These are phyloP conservation scores for Jatropha curcas DNA, from an alignment of 345 rosid genomes.

Conservation along the genomic window DNA sequence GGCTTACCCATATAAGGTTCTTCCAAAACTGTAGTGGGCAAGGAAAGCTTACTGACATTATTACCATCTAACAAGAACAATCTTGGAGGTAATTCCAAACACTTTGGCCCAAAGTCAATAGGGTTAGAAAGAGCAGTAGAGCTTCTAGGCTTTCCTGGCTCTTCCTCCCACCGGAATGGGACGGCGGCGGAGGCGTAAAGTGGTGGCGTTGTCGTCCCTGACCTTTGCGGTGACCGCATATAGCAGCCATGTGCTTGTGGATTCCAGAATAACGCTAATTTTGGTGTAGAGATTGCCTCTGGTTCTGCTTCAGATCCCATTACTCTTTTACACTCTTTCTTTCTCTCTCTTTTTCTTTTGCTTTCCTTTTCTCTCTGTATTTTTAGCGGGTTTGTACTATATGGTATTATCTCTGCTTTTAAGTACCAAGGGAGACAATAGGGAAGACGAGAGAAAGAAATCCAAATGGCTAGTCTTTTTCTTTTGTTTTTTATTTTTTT, in stretches of 20 bases:
- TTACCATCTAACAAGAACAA: conserved; percentile 45
- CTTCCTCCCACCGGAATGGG: conserved; percentile 89
- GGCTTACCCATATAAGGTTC: conserved; percentile 38
- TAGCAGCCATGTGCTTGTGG: conserved; percentile 28
- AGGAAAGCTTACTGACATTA: conserved; percentile 39
- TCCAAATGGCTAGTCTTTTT: not conserved
- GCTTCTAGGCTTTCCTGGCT: conserved; percentile 83
- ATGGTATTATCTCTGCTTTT: not conserved
- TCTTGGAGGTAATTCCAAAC: conserved; percentile 69
- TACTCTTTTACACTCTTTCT: not conserved
- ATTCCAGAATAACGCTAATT: conserved; percentile 41
- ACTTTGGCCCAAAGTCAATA: conserved; percentile 34
- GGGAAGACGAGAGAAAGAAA: not conserved
- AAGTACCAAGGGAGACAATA: not conserved
- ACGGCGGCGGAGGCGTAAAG: conserved; percentile 60
- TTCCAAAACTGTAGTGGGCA: conserved; percentile 49
- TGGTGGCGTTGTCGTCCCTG: conserved; percentile 64
- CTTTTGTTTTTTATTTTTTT: not conserved
- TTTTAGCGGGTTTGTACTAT: not conserved
- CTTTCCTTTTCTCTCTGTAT: not conserved
- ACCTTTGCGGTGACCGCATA: conserved; percentile 52
- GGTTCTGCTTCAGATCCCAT: conserved; percentile 36
- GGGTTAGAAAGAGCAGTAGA: conserved; percentile 22
- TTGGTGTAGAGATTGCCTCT: conserved; percentile 30
- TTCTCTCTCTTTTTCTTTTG: conserved; percentile 1